phyloP scores from a whole-genome alignment of 257 asterid species.

The Ehretia macrophylla region DNA sequence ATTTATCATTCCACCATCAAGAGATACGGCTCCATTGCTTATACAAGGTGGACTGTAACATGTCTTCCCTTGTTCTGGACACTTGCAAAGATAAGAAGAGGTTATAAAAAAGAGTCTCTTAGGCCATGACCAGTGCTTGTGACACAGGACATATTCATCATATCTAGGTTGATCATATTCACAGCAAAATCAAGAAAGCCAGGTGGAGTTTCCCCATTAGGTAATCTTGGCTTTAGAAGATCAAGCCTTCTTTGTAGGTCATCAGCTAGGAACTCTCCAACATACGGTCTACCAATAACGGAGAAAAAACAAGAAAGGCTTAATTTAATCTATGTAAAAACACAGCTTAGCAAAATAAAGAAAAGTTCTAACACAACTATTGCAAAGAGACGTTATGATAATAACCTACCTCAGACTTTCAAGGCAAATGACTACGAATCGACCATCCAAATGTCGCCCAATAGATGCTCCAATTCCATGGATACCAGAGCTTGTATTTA shows the following conservation, averaged over 20 bases:
- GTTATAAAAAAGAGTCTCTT: conserved; percentile 76
- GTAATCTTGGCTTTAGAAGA: conserved; percentile 55
- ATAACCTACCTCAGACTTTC: conserved; percentile 55
- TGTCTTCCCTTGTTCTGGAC: conserved; percentile 69
- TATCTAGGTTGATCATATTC: conserved; percentile 69
- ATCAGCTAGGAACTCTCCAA: conserved; percentile 55
- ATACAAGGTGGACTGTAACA: conserved; percentile 46
- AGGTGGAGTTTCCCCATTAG: conserved; percentile 59
- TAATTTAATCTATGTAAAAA: neutral
- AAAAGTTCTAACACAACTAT: no score
- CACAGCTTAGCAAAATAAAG: no score
- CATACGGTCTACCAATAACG: conserved; percentile 56
- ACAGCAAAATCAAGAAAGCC: conserved; percentile 97
- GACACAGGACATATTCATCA: conserved; percentile 27
- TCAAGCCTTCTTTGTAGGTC: conserved; percentile 80
- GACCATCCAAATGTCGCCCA: conserved; percentile 48
- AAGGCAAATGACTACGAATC: conserved; percentile 63
- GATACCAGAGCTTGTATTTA: conserved; percentile 46
- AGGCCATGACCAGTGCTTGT: conserved; percentile 48
- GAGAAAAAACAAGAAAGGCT: conserved; percentile 3
- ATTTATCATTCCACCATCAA: conserved; percentile 81
- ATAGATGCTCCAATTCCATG: conserved; percentile 52
- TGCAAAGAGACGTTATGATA: conserved; percentile 12
- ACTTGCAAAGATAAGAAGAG: conserved; percentile 77
- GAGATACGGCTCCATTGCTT: conserved; percentile 68